Percentiles rank a stretch among this genome's conserved stretches.
These are phyloP conservation scores for Casuarina equisetifolia DNA, from an alignment of 306 rosid species.

Conservation along the genomic window DNA sequence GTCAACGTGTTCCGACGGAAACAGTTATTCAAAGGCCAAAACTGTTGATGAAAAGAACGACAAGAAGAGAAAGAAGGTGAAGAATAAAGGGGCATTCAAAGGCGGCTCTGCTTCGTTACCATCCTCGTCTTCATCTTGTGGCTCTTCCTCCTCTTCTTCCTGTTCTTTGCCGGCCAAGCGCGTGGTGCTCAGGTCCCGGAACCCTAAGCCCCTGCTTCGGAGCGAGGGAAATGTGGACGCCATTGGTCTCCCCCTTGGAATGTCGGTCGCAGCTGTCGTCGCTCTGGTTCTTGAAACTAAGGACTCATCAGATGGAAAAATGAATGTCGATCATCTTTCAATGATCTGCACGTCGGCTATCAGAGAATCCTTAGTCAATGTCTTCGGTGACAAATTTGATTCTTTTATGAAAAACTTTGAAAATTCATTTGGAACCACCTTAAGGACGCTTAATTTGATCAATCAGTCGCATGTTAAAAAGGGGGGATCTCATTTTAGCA, in stretches of 20 bases:
- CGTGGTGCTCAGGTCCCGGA: slow-evolving; percentile 52
- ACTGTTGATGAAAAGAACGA: not conserved
- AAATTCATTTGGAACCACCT: slow-evolving; percentile 74
- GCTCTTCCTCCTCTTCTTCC: slow-evolving; percentile 26
- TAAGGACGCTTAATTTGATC: slow-evolving; percentile 70
- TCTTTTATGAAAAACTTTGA: slow-evolving; percentile 75
- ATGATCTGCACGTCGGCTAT: slow-evolving; percentile 77
- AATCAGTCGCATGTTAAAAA: slow-evolving; percentile 44
- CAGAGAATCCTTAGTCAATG: slow-evolving; percentile 85
- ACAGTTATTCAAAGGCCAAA: slow-evolving; percentile 8
- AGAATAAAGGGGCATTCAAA: slow-evolving; percentile 16
- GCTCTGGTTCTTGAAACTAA: slow-evolving; percentile 40
- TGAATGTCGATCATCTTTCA: slow-evolving; percentile 61
- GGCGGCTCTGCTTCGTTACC: slow-evolving; percentile 41
- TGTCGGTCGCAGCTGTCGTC: too few relatives aligned
- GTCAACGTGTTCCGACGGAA: not conserved
- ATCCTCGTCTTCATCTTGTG: slow-evolving; percentile 28
- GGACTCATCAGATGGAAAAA: slow-evolving; percentile 44
- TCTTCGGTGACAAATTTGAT: slow-evolving; percentile 68
- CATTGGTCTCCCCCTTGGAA: too few relatives aligned
- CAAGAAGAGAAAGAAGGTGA: slow-evolving; percentile 13
- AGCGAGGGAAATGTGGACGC: slow-evolving; percentile 12
- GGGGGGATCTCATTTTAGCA: slow-evolving; percentile 29
- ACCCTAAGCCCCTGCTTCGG: slow-evolving; percentile 39
- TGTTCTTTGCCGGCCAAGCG: slow-evolving; percentile 29